Base-by-base conservation (phyloP, 768 basidiomycete genomes). In the Mrakia frigida region DNA sequence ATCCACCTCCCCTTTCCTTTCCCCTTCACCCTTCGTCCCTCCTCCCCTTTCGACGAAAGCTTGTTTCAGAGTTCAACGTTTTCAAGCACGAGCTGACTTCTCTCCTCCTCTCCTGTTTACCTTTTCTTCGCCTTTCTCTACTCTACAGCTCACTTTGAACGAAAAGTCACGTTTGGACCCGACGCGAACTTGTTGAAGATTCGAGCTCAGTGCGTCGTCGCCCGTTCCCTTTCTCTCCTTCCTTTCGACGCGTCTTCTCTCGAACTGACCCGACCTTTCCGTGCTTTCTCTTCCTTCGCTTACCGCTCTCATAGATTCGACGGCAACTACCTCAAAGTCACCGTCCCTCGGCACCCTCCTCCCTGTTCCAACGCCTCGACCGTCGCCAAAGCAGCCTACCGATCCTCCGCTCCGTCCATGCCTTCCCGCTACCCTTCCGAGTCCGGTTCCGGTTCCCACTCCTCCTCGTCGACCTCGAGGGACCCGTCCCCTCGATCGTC, bases 61-160 rank as follows among this genome's bases (percentile, higher is more conserved):
- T n/a, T n/a, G n/a, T n/a, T 50, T 21, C 46, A 50, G 46, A 50
- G 43, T 46, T 46, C 14, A 11, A 56, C 28, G 56, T 14, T 25
- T n/a, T 23, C 65, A 21, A 39, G n/a, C 18, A 46, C 10, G n/a
- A 43, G 25, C 39, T 46, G 28, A 46, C 21, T 25, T 43, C 14
- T 21, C 9, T 56, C 52, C 4, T 4, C 25, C 35, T 63, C 14
- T 13, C 25, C 4, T 63, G 14, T 23, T 6, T 31, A 11, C 21
- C 56, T 60, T 9, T 31, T 31, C 7, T 52, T 73, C 39, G 6
- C 35, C 9, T 18, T 60, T 73, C 18, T 23, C 16, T 33, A n/a
- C n/a, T 59, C 31, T 35, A 7, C 73, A 74, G 77, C 68, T 16
- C 77, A 78, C 73, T 74, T 78, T 37, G 77, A 78, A 67, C 52